phyloP scores from a whole-genome alignment of 495 filamentous ascomycete species.

The Daldinia decipiens region DNA sequence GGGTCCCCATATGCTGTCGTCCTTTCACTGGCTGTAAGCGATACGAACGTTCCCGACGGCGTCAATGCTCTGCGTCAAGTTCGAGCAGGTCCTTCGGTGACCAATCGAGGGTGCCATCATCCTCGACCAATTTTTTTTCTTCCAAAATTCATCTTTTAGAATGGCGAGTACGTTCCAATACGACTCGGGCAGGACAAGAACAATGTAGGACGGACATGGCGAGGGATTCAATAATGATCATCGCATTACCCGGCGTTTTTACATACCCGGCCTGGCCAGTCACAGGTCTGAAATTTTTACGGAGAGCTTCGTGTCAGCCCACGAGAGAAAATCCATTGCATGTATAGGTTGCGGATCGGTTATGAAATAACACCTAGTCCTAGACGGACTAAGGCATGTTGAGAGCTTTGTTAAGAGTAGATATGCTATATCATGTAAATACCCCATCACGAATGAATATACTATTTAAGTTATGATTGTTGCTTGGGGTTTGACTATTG shows the following conservation, averaged over 20 bases:
- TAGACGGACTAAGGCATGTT: conserved; percentile 18
- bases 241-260: conserved; percentile 41
- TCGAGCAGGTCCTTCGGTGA: neutral
- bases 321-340: conserved; percentile 21
- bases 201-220: conserved; percentile 15
- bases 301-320: conserved; percentile 18
- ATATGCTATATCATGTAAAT: conserved; percentile 39
- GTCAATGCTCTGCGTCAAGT: neutral
- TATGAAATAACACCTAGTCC: conserved; percentile 19
- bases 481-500: neutral
- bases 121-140: neutral
- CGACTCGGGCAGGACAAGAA: conserved; percentile 22
- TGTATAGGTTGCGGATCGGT: conserved; percentile 22
- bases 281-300: conserved; percentile 28
- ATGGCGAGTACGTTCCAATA: conserved; percentile 10
- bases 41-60: neutral
- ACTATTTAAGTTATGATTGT: conserved; percentile 16
- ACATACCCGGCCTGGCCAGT: conserved; percentile 24
- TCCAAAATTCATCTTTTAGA: conserved; percentile 16
- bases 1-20: neutral
- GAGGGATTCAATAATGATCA: conserved; percentile 13
- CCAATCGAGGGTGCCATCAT: neutral
- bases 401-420: conserved; percentile 18
- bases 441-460: conserved; percentile 38
- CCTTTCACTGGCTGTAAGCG: neutral